Conservation (phyloP, 139 green algal genomes). For the Mychonastes homosphaera region DNA sequence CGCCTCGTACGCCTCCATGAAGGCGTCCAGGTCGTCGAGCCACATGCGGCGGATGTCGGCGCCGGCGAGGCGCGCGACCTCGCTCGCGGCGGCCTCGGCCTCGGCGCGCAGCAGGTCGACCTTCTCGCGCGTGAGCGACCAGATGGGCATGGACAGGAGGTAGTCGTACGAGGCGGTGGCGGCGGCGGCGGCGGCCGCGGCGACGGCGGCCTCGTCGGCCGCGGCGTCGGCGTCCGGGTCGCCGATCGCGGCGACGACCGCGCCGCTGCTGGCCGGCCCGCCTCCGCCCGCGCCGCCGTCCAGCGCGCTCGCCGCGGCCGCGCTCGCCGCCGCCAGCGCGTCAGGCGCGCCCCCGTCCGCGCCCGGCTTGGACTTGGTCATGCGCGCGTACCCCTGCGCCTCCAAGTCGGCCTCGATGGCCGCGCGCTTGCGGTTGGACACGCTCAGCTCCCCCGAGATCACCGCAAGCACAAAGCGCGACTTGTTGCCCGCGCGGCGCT, state of each 20-base stretch:
- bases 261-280: neutral
- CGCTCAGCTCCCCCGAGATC: conserved; percentile 57
- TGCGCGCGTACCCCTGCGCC: conserved; percentile 56
- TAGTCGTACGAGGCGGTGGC: conserved; percentile 76
- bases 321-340: too few relatives aligned
- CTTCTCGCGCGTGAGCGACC: conserved; percentile 82
- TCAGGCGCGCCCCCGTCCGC: too few relatives aligned
- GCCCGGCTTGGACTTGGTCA: conserved; percentile 38
- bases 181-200: conserved; percentile 1
- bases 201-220: conserved; percentile 30
- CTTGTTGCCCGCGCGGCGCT: conserved; percentile 73
- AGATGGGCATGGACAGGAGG: conserved; percentile 91
- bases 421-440: conserved; percentile 73
- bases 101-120: conserved; percentile 38
- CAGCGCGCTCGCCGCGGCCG: neutral
- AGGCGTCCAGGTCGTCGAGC: conserved; percentile 67
- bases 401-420: conserved; percentile 81
- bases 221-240: conserved; percentile 17
- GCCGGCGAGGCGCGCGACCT: conserved; percentile 7
- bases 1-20: conserved; percentile 44
- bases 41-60: conserved; percentile 48
- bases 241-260: too few relatives aligned
- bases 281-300: neutral
- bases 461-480: conserved; percentile 92
- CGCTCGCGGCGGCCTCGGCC: conserved; percentile 8